Evolutionary conservation across 163 green algal species (phyloP), one percentile per base, ranked within the genome.

Genomic region (Chloroidium sp.): DNA sequence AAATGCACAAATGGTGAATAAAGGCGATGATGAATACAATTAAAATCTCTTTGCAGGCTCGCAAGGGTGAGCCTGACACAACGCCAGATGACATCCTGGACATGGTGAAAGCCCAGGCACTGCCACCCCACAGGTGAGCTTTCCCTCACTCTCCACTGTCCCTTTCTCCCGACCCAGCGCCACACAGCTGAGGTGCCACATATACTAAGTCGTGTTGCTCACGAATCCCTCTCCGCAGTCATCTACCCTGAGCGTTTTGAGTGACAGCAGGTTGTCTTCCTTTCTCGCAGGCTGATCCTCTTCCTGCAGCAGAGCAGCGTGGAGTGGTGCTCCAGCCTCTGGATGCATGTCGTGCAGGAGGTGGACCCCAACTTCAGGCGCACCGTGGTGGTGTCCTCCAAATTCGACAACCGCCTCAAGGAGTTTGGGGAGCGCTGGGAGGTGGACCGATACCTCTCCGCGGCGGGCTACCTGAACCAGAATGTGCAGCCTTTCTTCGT

Each of bases 221-320:
- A 36, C 36, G 36, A 36, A 36, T 36, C 36, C 36, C 36, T 36
- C 36, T 36, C 36, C 36, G 36, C 36, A 36, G 36, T 36, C 36
- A 36, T 36, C 36, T 36, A 36, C 36, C 36, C 36, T 36, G 36
- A 36, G 36, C 36, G 36, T 36, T 36, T 36, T 36, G 36, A 36
- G 36, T 36, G 36, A 36, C 36, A 36, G 36, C 36, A 36, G 36
- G 36, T 36, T 36, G 36, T 36, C 36, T 36, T 36, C 36, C 36
- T 36, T 36, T 36, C 68, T 6, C 72, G 76, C 86, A 92, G 95
- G 82, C 86, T 98, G 77, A 97, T 98, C 69, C 89, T 98, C 2
- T 98, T 98, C 87, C 88, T 98, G 77, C 95, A 98, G 90, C 95
- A 98, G 84, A 93, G 85, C 83, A 94, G 87, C 76, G 95, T 98